These are phyloP conservation scores for Phlyctochytrium bullatum DNA, from an alignment of 192 early-diverging fungal genomes.

Conservation along the genomic window DNA sequence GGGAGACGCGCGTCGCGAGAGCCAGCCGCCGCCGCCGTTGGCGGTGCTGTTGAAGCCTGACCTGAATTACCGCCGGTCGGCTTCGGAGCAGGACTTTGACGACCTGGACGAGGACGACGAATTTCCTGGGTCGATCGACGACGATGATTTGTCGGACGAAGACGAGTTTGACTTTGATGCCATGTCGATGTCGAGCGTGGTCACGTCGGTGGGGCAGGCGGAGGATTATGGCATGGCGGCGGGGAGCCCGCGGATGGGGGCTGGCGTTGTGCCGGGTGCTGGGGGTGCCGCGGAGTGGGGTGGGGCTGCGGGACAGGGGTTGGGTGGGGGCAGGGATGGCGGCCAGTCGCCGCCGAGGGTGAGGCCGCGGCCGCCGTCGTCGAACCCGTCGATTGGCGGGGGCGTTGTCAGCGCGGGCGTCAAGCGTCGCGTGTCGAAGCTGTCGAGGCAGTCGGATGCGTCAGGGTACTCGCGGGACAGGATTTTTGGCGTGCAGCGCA, in stretches of 20 bases:
- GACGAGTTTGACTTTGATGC: neutral
- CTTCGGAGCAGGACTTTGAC: too few relatives aligned
- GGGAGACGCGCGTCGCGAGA: too few relatives aligned
- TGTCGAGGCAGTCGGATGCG: neutral
- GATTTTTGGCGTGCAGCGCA: neutral
- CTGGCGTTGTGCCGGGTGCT: too few relatives aligned
- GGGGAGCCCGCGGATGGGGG: neutral
- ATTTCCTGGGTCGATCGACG: too few relatives aligned
- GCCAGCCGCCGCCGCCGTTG: too few relatives aligned
- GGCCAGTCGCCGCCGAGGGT: neutral
- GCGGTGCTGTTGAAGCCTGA: too few relatives aligned
- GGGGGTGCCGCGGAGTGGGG: neutral
- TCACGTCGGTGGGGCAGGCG: too few relatives aligned
- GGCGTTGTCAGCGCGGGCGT: neutral
- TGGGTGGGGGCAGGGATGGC: neutral
- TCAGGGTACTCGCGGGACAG: neutral
- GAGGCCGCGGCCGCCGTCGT: too few relatives aligned
- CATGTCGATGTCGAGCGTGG: neutral
- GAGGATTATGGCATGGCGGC: too few relatives aligned
- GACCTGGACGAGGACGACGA: too few relatives aligned
- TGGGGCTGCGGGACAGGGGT: neutral
- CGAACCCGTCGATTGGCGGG: neutral
- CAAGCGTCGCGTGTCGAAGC: neutral
- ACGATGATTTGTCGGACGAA: neutral
- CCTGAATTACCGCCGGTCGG: too few relatives aligned